Evolutionary conservation across 148 eudicot species (phyloP), one percentile per base, ranked within the genome.

Genomic region (Talinum fruticosum): DNA sequence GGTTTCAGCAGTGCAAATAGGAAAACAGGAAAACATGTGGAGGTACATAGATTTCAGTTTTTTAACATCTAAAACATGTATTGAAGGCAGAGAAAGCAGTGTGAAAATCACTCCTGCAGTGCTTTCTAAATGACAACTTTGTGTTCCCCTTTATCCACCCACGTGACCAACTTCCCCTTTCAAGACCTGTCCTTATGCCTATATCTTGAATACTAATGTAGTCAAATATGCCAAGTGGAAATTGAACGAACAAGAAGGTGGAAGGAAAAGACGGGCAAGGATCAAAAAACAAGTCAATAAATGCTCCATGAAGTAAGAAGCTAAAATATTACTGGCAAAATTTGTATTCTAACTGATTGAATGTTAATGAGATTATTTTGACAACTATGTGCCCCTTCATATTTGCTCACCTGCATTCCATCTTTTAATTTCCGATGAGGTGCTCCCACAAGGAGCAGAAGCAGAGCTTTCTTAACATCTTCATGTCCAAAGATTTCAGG

Each of bases 401-500:
- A 45, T 72, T 59, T 71, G 24, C 65, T 79, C 87, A 96, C 99
- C 90, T 91, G 92, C 99, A 96, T 96, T 82, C 99, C 99, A 75
- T 96, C 99, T 84, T 93, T 96, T 79, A 96, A 75, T 75, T 86
- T 93, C 73, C 95, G 82, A 72, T 91, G 93, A 81, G 99, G 99
- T 85, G 99, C 99, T 73, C 99, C 99, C 70, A 93, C 98, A 75
- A 96, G 92, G 51, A 96, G 99, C 78, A 96, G 91, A 77, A 96
- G 91, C 73, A 96, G 87, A 69, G 97, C 99, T 78, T 96, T 96
- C 76, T 96, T 96, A 36, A 96, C 91, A 91, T 96, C 99, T 77
- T 96, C 99, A 87, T 96, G 99, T 34, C 99, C 99, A 75, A 81
- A 96, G 64, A 96, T 96, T 88, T 96, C 99, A 73, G 99, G 98